Conservation (phyloP, 2,329 filamentous ascomycete genomes). For the Ophiosphaerella korrae region DNA sequence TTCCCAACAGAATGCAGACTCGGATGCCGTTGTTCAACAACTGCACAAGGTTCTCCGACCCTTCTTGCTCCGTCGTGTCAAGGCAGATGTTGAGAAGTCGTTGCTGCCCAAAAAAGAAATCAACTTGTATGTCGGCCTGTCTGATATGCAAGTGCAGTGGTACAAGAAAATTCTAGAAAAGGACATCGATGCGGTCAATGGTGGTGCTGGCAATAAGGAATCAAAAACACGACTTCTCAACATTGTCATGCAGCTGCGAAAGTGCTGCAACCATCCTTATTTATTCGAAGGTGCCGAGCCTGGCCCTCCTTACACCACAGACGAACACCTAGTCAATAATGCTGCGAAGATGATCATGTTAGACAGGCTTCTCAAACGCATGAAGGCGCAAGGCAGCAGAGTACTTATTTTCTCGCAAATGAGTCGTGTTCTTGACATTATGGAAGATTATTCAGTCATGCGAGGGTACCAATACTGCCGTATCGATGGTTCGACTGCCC, state of each 20-base stretch:
- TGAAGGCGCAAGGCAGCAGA: constrained; percentile 85
- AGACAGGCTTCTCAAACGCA: constrained; percentile 83
- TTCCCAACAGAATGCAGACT: constrained; percentile 84
- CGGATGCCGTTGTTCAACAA: constrained; percentile 95
- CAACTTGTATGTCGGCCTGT: constrained; percentile 97
- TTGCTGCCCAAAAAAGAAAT: constrained; percentile 95
- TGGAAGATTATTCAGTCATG: constrained; percentile 98
- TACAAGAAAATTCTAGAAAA: constrained; percentile 99
- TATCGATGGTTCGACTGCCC: constrained; percentile 94
- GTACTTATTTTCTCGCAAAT: constrained; percentile 99
- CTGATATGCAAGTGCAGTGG: constrained; percentile 99
- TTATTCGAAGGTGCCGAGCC: constrained; percentile 97
- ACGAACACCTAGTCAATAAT: constrained; percentile 92
- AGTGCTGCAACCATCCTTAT: constrained; percentile 98
- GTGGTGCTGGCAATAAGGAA: constrained; percentile 92
- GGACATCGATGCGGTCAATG: constrained; percentile 98
- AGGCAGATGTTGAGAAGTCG: constrained; percentile 97
- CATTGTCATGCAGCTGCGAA: constrained; percentile 98
- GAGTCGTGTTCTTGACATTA: constrained; percentile 94
- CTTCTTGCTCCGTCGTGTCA: constrained; percentile 93
- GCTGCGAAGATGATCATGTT: constrained; percentile 97
- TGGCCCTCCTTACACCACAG: constrained; percentile 95
- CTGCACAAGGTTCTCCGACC: constrained; percentile 90
- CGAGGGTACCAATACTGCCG: constrained; percentile 93
- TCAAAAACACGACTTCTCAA: constrained; percentile 96